phyloP scores from a whole-genome alignment of 2,329 filamentous ascomycete species.

The Pseudodiploospora longispora region DNA sequence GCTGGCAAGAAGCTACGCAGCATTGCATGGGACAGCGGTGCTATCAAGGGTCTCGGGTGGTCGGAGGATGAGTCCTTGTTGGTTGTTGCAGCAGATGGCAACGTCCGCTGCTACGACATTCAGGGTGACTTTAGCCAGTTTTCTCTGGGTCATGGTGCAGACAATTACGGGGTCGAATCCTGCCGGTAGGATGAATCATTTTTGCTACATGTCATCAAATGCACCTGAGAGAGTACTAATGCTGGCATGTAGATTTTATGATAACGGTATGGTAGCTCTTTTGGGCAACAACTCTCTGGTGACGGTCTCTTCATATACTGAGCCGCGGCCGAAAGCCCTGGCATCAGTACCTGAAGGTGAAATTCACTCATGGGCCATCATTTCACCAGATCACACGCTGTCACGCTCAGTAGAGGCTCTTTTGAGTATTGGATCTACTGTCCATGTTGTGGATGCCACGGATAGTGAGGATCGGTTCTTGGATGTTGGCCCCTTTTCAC shows the following conservation, averaged over 20 bases:
- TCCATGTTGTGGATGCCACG: constrained; percentile 78
- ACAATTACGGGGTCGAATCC: constrained; percentile 78
- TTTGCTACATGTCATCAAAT: not conserved
- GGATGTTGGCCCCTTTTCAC: constrained; percentile 85
- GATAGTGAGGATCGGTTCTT: constrained; percentile 88
- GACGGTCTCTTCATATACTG: constrained; percentile 79
- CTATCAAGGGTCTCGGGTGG: constrained; percentile 86
- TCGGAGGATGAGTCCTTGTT: constrained; percentile 90
- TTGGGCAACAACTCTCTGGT: constrained; percentile 82
- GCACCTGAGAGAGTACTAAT: not conserved
- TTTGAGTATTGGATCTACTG: constrained; percentile 73
- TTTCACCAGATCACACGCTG: constrained; percentile 79
- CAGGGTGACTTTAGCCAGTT: constrained; percentile 94
- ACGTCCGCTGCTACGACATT: constrained; percentile 84
- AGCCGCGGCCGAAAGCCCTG: constrained; percentile 79
- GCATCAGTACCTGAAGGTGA: constrained; percentile 68
- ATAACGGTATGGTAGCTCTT: constrained; percentile 84
- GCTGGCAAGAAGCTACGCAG: constrained; percentile 79
- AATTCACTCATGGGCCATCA: constrained; percentile 81
- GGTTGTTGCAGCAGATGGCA: constrained; percentile 82
- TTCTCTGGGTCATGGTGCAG: constrained; percentile 79
- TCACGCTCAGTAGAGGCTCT: constrained; percentile 91
- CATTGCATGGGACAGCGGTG: constrained; percentile 86
- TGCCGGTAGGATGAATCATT: constrained; percentile 46
- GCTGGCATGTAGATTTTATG: constrained; percentile 57